These are phyloP conservation scores for Jacaranda mimosifolia DNA, from an alignment of 257 asterid species.

Conservation along the genomic window DNA sequence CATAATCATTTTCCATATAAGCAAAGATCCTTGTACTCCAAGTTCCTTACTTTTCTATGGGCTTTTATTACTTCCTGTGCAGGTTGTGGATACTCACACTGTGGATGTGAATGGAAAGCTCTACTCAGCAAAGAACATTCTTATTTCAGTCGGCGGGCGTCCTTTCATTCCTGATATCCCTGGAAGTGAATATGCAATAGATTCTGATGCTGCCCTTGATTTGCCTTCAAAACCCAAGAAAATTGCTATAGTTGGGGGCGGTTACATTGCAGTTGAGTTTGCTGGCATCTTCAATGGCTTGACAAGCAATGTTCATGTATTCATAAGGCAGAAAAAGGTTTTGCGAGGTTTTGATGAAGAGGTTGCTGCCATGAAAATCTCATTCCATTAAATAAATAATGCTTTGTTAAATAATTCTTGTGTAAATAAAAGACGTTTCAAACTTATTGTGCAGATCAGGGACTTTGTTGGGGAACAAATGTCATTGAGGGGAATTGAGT, in stretches of 20 bases:
- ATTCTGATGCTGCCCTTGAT: slow-evolving; percentile 98
- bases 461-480: slow-evolving; percentile 94
- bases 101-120: slow-evolving; percentile 89
- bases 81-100: slow-evolving; percentile 91
- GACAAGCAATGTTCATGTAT: slow-evolving; percentile 84
- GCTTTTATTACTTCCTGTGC: slow-evolving; percentile 30
- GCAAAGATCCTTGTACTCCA: not conserved
- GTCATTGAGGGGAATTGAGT: slow-evolving; percentile 86
- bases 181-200: slow-evolving; percentile 87
- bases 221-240: slow-evolving; percentile 83
- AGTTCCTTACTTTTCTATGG: slow-evolving; percentile 21
- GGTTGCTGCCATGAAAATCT: slow-evolving; percentile 47
- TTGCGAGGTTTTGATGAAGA: slow-evolving; percentile 98
- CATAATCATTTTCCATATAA: not conserved
- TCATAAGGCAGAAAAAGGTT: slow-evolving; percentile 89
- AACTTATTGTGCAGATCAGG: slow-evolving; percentile 70
- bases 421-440: slow-evolving; percentile 29
- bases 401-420: slow-evolving; percentile 24
- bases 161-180: slow-evolving; percentile 97
- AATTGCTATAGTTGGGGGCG: slow-evolving; percentile 97
- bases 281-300: slow-evolving; percentile 98
- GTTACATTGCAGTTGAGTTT: slow-evolving; percentile 98
- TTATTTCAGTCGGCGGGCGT: slow-evolving; percentile 96
- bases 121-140: slow-evolving; percentile 89
- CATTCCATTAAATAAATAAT: slow-evolving; percentile 19